Evolutionary conservation across 2,329 filamentous ascomycete species (phyloP).

Genomic region (Akanthomyces dipterigenus): DNA sequence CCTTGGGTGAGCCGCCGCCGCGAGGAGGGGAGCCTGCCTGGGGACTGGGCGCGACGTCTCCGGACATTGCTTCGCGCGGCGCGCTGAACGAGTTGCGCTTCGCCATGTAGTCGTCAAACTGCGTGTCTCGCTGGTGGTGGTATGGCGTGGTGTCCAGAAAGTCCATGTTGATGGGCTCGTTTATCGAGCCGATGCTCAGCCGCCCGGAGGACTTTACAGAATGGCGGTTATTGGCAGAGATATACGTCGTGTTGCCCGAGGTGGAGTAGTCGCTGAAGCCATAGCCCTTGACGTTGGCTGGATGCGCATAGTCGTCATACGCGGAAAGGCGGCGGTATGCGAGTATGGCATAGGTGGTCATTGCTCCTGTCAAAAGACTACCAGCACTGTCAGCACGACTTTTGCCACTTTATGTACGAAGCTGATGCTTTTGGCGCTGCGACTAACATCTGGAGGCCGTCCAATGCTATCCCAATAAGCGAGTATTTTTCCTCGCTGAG

Average conservation of each 20-base stretch:
- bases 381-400: constrained; percentile 7
- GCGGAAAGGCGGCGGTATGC: constrained; percentile 41
- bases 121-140: constrained; percentile 39
- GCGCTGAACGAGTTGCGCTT: constrained; percentile 23
- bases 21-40: not conserved
- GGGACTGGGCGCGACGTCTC: not conserved
- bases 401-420: not conserved
- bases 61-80: constrained; percentile 16
- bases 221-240: constrained; percentile 23
- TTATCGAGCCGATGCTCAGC: constrained; percentile 22
- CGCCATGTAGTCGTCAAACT: constrained; percentile 40
- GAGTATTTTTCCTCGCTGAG: constrained; percentile 41
- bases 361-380: constrained; percentile 36
- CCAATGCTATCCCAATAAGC: constrained; percentile 40
- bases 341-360: constrained; percentile 39
- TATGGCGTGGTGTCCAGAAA: constrained; percentile 26
- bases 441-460: constrained; percentile 41
- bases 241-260: constrained; percentile 19
- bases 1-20: not conserved
- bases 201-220: constrained; percentile 22
- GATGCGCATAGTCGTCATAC: constrained; percentile 45
- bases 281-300: constrained; percentile 42
- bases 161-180: constrained; percentile 18
- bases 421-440: not conserved
- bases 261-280: constrained; percentile 34